A percentile compares a stretch with the other conserved stretches of the same genome.
These are phyloP conservation scores for Leucogyrophana mollusca DNA, from an alignment of 768 basidiomycete genomes.

Conservation along the genomic window DNA sequence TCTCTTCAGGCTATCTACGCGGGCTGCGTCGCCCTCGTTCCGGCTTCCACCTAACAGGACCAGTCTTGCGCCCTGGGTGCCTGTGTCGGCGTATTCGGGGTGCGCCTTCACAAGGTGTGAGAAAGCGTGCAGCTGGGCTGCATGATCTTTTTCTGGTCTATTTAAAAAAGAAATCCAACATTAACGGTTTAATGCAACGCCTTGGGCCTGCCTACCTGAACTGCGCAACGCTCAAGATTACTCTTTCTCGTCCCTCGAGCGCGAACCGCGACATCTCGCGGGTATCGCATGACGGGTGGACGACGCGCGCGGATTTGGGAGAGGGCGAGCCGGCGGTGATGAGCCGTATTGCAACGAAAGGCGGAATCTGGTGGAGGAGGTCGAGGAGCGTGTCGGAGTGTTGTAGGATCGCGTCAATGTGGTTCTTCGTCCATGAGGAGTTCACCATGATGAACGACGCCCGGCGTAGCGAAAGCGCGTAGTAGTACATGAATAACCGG, in stretches of 20 bases:
- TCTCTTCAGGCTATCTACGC: slow-evolving; percentile 59
- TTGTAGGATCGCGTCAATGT: slow-evolving; percentile 72
- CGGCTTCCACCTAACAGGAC: slow-evolving; percentile 84
- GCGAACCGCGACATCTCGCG: slow-evolving; percentile 60
- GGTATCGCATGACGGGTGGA: slow-evolving; percentile 94
- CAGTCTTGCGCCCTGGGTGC: slow-evolving; percentile 45
- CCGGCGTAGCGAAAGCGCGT: slow-evolving; percentile 68
- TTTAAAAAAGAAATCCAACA: too few relatives aligned
- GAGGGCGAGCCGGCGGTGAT: slow-evolving; percentile 6
- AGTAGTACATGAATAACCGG: slow-evolving; percentile 80
- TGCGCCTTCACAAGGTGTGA: slow-evolving; percentile 51
- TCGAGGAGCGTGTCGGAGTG: slow-evolving; percentile 52
- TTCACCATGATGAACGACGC: slow-evolving; percentile 89
- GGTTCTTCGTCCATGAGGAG: slow-evolving; percentile 90
- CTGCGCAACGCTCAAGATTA: slow-evolving; percentile 88
- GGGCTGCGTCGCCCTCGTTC: slow-evolving; percentile 68
- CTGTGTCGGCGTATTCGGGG: slow-evolving; percentile 51
- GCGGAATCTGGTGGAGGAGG: slow-evolving; percentile 39
- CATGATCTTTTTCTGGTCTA: slow-evolving; percentile 95
- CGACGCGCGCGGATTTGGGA: slow-evolving; percentile 42
- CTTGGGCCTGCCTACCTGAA: slow-evolving; percentile 61
- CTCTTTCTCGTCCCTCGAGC: slow-evolving; percentile 51
- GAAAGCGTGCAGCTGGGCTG: slow-evolving; percentile 74
- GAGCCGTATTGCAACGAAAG: slow-evolving; percentile 38
- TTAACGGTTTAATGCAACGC: background rate